A percentile compares a stretch with the other conserved stretches of the same genome.
phyloP scores from a whole-genome alignment of 2,329 filamentous ascomycete species.

The Clonostachys sp. region DNA sequence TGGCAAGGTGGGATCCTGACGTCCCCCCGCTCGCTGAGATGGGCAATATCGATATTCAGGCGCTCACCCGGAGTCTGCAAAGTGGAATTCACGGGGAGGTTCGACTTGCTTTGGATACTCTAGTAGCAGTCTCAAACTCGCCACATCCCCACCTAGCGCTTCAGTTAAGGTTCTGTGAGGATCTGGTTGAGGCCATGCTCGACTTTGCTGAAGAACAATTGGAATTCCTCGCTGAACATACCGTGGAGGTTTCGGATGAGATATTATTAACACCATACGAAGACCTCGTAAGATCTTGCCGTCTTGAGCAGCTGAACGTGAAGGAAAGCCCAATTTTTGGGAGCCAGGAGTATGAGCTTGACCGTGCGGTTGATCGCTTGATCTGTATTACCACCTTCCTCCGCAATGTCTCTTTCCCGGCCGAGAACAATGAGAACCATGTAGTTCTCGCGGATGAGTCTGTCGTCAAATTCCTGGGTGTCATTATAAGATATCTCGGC shows the following conservation, averaged over 20 bases:
- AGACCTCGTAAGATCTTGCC: conserved; percentile 76
- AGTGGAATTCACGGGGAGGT: conserved; percentile 87
- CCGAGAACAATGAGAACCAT: conserved; percentile 61
- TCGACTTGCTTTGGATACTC: conserved; percentile 80
- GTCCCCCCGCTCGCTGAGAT: conserved; percentile 73
- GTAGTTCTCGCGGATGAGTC: conserved; percentile 66
- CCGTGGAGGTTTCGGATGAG: conserved; percentile 80
- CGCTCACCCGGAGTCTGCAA: conserved; percentile 83
- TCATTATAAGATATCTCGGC: conserved; percentile 79
- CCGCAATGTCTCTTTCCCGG: conserved; percentile 84
- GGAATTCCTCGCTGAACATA: conserved; percentile 78
- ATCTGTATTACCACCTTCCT: conserved; percentile 90
- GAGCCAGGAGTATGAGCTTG: conserved; percentile 72
- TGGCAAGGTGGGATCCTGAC: conserved; percentile 67
- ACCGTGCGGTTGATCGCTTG: conserved; percentile 79
- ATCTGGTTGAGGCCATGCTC: conserved; percentile 80
- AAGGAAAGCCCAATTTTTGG: conserved; percentile 72
- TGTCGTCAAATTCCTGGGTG: conserved; percentile 79
- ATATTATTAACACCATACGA: conserved; percentile 83
- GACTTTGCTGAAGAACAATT: conserved; percentile 90
- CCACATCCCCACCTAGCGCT: conserved; percentile 61
- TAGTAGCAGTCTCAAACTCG: conserved; percentile 63
- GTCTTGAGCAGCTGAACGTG: conserved; percentile 66
- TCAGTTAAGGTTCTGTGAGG: conserved; percentile 72
- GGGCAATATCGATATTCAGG: conserved; percentile 84